Conservation (phyloP, 371 early-diverging fungal genomes). For the Mucor sp. region DNA sequence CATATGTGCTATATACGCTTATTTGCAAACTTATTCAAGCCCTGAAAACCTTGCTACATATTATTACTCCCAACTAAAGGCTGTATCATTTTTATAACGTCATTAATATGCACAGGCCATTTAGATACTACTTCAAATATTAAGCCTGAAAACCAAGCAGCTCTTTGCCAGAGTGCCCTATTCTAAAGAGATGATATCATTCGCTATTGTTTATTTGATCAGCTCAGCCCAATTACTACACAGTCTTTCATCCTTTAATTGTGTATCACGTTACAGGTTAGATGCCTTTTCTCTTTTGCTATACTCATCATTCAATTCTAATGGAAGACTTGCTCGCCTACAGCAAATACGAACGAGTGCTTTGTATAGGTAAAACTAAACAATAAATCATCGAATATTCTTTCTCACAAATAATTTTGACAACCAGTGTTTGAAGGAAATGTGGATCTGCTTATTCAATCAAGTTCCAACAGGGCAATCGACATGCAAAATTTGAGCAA, state of each 20-base stretch:
- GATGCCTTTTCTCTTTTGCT: neutral
- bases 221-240: neutral
- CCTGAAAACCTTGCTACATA: no score
- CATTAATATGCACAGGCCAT: no score
- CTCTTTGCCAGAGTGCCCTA: no score
- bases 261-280: neutral
- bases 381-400: neutral
- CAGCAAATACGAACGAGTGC: neutral
- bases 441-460: neutral
- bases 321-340: neutral
- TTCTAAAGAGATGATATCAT: neutral
- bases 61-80: no score
- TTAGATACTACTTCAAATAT: no score
- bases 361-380: neutral
- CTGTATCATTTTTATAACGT: no score
- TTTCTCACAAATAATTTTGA: neutral
- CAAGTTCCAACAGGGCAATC: neutral
- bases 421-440: neutral
- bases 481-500: neutral
- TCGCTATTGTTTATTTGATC: neutral
- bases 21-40: no score
- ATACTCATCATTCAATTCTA: neutral
- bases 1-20: no score
- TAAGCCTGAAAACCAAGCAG: no score
- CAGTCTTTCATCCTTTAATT: neutral